A percentile compares a stretch with the other conserved stretches of the same genome.
Evolutionary conservation across 257 asterid species (phyloP).

Genomic region (Nicotiana otophora): DNA sequence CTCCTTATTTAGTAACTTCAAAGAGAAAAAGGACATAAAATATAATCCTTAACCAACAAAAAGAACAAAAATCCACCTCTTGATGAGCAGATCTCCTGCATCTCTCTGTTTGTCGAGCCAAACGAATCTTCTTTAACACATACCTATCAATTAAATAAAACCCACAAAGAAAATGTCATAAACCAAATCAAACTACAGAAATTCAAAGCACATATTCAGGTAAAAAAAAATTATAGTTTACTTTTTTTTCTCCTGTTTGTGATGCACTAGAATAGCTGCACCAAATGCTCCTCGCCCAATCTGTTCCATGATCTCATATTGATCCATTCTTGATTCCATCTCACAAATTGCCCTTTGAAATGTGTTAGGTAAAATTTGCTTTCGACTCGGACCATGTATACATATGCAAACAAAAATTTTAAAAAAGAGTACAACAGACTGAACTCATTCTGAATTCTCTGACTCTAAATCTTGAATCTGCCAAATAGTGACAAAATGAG

Average conservation of each 20-base stretch:
- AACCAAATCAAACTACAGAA: background rate
- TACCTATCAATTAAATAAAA: constrained; percentile 46
- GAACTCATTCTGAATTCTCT: no score
- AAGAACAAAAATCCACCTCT: constrained; percentile 47
- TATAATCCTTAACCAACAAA: background rate
- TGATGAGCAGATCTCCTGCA: constrained; percentile 99
- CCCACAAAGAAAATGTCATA: constrained; percentile 9
- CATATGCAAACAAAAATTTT: no score
- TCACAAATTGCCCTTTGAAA: background rate
- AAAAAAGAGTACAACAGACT: background rate
- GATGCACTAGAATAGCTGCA: constrained; percentile 96
- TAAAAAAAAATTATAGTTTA: constrained; percentile 14
- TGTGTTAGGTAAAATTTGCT: background rate
- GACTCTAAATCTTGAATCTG: background rate
- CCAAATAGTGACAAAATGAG: background rate
- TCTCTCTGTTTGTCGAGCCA: constrained; percentile 96
- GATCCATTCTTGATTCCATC: constrained; percentile 95
- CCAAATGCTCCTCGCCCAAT: constrained; percentile 99
- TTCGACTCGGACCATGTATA: no score
- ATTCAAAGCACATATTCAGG: constrained; percentile 8
- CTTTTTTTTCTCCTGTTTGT: constrained; percentile 85
- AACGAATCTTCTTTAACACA: constrained; percentile 90
- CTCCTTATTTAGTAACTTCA: background rate
- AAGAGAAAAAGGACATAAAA: background rate
- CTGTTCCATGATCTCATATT: constrained; percentile 99